Percentiles rank a stretch among this genome's conserved stretches.
Conservation (phyloP, 495 filamentous ascomycete genomes). For the Corynascus novoguineensis region DNA sequence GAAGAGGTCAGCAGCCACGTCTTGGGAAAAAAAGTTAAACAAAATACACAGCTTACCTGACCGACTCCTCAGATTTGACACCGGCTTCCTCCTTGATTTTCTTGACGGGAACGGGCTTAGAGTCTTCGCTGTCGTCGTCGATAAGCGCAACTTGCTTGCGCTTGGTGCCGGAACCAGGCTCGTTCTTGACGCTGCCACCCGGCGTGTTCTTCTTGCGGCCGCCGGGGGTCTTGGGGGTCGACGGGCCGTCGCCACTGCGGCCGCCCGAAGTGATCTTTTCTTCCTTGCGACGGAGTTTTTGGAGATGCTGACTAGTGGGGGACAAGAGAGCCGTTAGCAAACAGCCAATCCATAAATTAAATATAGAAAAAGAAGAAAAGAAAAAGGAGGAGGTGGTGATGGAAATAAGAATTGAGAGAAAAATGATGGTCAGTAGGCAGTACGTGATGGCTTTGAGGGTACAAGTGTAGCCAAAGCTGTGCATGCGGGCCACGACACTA, state of each 20-base stretch:
- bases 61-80: conserved; percentile 13
- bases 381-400: neutral
- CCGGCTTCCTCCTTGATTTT: conserved; percentile 19
- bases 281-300: conserved; percentile 38
- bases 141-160: conserved; percentile 6
- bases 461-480: conserved; percentile 19
- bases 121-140: conserved; percentile 13
- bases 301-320: conserved; percentile 34
- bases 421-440: neutral
- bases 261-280: neutral
- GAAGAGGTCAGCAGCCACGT: neutral
- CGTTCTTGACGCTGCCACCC: conserved; percentile 15
- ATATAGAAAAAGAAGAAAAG: neutral
- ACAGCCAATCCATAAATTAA: neutral
- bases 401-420: neutral
- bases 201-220: conserved; percentile 15
- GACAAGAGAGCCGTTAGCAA: conserved; percentile 15
- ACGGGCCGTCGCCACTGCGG: neutral
- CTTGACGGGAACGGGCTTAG: neutral
- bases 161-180: conserved; percentile 12
- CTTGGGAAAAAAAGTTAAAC: neutral
- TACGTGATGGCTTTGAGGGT: conserved; percentile 32
- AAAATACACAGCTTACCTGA: conserved; percentile 10
- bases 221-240: conserved; percentile 12
- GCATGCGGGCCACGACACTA: conserved; percentile 20